Evolutionary conservation across 2,329 filamentous ascomycete genomes (phyloP).

Genomic region (Penicillium crustosum): DNA sequence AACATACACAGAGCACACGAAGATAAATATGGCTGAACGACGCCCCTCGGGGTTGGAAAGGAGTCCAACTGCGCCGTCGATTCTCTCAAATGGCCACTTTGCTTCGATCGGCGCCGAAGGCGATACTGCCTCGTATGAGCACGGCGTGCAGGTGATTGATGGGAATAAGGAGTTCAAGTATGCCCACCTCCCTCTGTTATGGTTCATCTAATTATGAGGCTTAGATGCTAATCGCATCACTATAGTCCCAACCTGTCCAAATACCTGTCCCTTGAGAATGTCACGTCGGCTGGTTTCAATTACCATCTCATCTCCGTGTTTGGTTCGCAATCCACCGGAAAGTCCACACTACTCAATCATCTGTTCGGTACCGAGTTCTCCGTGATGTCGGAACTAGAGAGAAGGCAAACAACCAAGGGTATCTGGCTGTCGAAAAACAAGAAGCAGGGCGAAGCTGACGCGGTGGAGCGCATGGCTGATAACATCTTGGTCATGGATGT

Average conservation of each 20-base stretch:
- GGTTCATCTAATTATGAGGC: neutral
- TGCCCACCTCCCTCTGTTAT: slow-evolving; percentile 32
- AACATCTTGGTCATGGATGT: slow-evolving; percentile 99
- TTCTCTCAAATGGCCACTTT: slow-evolving; percentile 50
- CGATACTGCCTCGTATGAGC: slow-evolving; percentile 62
- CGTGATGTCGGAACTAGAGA: slow-evolving; percentile 93
- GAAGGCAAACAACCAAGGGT: slow-evolving; percentile 95
- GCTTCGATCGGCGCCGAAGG: slow-evolving; percentile 42
- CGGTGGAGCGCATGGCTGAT: slow-evolving; percentile 71
- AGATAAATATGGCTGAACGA: slow-evolving; percentile 25
- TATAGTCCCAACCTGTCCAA: slow-evolving; percentile 70
- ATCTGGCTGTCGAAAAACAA: slow-evolving; percentile 99
- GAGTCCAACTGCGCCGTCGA: slow-evolving; percentile 34
- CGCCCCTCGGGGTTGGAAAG: slow-evolving; percentile 28
- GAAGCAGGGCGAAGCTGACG: slow-evolving; percentile 45
- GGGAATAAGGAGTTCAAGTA: slow-evolving; percentile 98
- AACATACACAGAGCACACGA: slow-evolving; percentile 5
- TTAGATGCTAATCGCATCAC: slow-evolving; percentile 14
- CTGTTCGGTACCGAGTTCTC: slow-evolving; percentile 95
- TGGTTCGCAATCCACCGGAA: slow-evolving; percentile 96
- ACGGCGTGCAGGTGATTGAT: slow-evolving; percentile 96
- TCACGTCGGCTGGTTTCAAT: slow-evolving; percentile 91
- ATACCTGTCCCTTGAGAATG: slow-evolving; percentile 76
- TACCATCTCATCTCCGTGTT: slow-evolving; percentile 99
- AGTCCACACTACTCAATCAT: slow-evolving; percentile 93